Conservation (phyloP, 2,329 filamentous ascomycete genomes). For the Scorias spongiosa region DNA sequence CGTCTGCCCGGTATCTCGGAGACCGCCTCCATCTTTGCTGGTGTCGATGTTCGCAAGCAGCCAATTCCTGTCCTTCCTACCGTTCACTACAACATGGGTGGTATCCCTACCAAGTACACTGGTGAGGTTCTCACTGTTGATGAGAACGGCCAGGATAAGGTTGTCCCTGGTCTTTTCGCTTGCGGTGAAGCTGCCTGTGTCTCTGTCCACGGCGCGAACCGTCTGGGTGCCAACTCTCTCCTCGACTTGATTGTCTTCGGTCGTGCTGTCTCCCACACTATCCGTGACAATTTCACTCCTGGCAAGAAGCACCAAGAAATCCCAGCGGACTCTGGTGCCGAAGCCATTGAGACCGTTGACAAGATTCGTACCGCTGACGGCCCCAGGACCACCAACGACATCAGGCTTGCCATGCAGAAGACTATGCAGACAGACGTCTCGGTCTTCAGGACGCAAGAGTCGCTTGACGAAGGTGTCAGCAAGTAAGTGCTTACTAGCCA, state of each 20-base stretch:
- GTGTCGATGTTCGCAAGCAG: constrained; percentile 93
- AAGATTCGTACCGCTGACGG: constrained; percentile 70
- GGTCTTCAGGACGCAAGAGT: constrained; percentile 91
- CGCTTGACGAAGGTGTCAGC: constrained; percentile 79
- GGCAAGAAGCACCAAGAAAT: constrained; percentile 67
- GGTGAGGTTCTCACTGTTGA: constrained; percentile 89
- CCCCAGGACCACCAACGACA: constrained; percentile 73
- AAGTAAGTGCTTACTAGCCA: constrained; percentile 28
- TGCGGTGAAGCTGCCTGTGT: constrained; percentile 96
- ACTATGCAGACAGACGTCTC: constrained; percentile 95
- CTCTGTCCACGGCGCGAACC: constrained; percentile 95
- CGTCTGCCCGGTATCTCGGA: constrained; percentile 97
- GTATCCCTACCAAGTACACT: constrained; percentile 94
- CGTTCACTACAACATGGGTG: constrained; percentile 99
- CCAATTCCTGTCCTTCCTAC: constrained; percentile 93
- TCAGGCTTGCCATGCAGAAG: constrained; percentile 90
- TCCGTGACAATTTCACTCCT: constrained; percentile 84
- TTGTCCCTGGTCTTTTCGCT: constrained; percentile 88
- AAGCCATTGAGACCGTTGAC: constrained; percentile 77
- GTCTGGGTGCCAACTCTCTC: constrained; percentile 93
- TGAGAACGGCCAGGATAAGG: constrained; percentile 71
- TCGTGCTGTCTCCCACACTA: constrained; percentile 91
- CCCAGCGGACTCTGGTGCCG: constrained; percentile 71
- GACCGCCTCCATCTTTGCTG: constrained; percentile 91
- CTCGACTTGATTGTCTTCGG: constrained; percentile 96